A percentile compares a stretch with the other conserved stretches of the same genome.
These are phyloP conservation scores for Colletotrichum sp. DNA, from an alignment of 2,329 filamentous ascomycete genomes.

Conservation along the genomic window DNA sequence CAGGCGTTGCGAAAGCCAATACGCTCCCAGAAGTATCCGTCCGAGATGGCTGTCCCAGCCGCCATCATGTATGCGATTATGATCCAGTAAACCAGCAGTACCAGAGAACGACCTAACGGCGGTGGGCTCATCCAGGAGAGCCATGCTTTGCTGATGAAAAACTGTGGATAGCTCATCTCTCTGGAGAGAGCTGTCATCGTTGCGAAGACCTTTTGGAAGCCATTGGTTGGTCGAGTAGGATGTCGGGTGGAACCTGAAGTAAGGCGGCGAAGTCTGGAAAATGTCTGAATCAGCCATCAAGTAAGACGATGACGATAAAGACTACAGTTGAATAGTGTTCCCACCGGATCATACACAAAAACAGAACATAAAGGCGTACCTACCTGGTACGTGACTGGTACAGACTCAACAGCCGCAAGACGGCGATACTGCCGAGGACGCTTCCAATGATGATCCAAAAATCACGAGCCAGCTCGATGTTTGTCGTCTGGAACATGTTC, in stretches of 20 bases:
- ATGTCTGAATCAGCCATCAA: not conserved
- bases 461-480: slow-evolving; percentile 36
- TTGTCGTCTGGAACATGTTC: not conserved
- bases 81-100: slow-evolving; percentile 63
- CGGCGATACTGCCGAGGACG: slow-evolving; percentile 44
- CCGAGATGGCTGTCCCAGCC: slow-evolving; percentile 50
- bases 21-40: slow-evolving; percentile 66
- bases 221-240: not conserved
- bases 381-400: not conserved
- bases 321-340: not conserved
- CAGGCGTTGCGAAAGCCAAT: slow-evolving; percentile 73
- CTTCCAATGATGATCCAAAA: slow-evolving; percentile 65
- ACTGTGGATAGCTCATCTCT: slow-evolving; percentile 61
- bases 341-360: not conserved
- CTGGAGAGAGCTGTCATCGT: slow-evolving; percentile 62
- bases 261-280: not conserved
- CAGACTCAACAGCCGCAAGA: not conserved
- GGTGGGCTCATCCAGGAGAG: slow-evolving; percentile 65
- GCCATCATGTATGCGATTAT: slow-evolving; percentile 64
- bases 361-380: not conserved
- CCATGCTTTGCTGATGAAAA: slow-evolving; percentile 48
- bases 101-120: slow-evolving; percentile 57
- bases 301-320: not conserved
- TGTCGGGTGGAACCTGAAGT: not conserved
- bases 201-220: slow-evolving; percentile 16